Evolutionary conservation across 192 early-diverging fungal species (phyloP).

Genomic region (Helicostylum pulchrum): DNA sequence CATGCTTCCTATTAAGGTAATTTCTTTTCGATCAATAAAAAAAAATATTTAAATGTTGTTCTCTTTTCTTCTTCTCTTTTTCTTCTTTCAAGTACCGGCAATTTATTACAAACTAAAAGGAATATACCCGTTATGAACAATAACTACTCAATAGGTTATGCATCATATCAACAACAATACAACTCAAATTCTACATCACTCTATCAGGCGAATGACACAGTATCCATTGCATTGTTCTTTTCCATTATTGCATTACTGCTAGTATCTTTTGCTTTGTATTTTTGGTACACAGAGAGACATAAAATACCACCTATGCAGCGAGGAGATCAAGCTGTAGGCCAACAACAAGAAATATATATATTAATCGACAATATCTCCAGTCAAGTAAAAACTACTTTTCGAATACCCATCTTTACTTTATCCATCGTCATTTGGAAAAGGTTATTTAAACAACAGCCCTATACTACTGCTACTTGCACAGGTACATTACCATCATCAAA

Average conservation of each 20-base stretch:
- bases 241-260: slow-evolving; percentile 31
- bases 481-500: neutral
- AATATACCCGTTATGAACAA: no score
- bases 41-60: no score
- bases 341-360: slow-evolving; percentile 34
- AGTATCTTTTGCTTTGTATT: slow-evolving; percentile 36
- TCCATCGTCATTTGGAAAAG: slow-evolving; percentile 24
- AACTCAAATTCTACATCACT: slow-evolving; percentile 13
- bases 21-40: no score
- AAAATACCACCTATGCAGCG: slow-evolving; percentile 30
- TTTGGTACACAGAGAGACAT: slow-evolving; percentile 41
- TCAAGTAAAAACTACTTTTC: slow-evolving; percentile 28
- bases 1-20: no score
- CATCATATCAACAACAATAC: slow-evolving; percentile 38
- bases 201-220: slow-evolving; percentile 26
- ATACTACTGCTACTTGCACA: neutral
- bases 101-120: no score
- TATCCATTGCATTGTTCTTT: slow-evolving; percentile 37
- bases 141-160: no score
- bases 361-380: slow-evolving; percentile 34
- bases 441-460: slow-evolving; percentile 2
- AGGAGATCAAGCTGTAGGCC: slow-evolving; percentile 28
- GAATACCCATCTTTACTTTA: slow-evolving; percentile 30
- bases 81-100: no score
- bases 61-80: no score